Evolutionary conservation across 805 yeast species (phyloP), one percentile per base, ranked within the genome.

Genomic region (Candida yuanshanica): DNA sequence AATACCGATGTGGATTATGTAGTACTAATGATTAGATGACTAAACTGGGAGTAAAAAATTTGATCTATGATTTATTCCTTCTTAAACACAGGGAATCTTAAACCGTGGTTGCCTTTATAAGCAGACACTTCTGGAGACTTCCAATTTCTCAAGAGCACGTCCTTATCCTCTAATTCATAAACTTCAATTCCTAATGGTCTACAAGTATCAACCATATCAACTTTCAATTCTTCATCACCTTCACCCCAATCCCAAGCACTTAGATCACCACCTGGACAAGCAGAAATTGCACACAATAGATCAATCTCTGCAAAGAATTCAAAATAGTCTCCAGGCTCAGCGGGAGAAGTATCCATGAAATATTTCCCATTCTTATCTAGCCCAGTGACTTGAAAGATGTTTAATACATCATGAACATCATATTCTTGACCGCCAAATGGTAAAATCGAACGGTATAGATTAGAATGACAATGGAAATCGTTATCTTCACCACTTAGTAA

Each of bases 161-260:
- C 47, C 18, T 64, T 62, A 42, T 79, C 75, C 20, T 72, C 71
- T 37, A 80, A 57, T 50, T 63, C 58, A 57, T 77, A 80, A 7
- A 80, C 80, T 56, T 80, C 83, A 38, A 78, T 73, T 1, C 74
- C 81, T 44, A 80, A 64, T 4, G 83, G 82, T 51, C 84, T 64
- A 52, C 86, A 79, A 52, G 79, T 74, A 41, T 72, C 77, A 26
- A 71, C 66, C 83, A 79, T 79, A 45, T 74, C 75, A 32, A 64
- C 70, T 16, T 57, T 59, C 10, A 63, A 68, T 22, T 63, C 65
- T 20, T 66, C 69, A 31, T 63, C 69, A 40, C 72, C 70, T 56
- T 77, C 83, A 42, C 84, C 84, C 86, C 86, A 80, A 36, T 77
- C 83, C 85, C 85, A 80, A 38, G 68, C 65, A 22, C 81, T 74